These are phyloP conservation scores for Exophiala oligosperma DNA, from an alignment of 2,329 filamentous ascomycete species.

Conservation along the genomic window DNA sequence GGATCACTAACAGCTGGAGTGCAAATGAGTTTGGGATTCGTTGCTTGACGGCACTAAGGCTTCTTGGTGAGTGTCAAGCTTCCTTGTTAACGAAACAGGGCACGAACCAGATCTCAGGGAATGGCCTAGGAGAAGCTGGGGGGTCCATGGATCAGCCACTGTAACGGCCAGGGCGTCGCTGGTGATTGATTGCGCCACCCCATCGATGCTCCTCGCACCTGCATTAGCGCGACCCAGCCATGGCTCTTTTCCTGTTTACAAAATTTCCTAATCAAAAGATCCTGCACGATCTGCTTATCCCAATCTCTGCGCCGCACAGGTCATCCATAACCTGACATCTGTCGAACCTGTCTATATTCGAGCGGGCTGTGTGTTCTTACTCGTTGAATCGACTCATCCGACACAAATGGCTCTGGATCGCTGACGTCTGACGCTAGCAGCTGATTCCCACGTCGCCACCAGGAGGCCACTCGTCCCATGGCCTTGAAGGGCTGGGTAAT, in stretches of 20 bases:
- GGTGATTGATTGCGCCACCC: slow-evolving; percentile 16
- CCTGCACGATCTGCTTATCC: not conserved
- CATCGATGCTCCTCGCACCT: slow-evolving; percentile 5
- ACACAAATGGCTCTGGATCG: not conserved
- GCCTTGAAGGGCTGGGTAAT: slow-evolving; percentile 5
- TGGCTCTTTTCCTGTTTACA: not conserved
- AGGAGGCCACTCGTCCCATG: slow-evolving; percentile 9
- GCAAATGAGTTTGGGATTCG: slow-evolving; percentile 3
- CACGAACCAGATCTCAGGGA: slow-evolving; percentile 16
- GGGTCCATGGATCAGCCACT: slow-evolving; percentile 11
- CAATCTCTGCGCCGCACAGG: slow-evolving; percentile 1
- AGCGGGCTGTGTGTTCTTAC: not conserved
- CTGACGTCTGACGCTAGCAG: slow-evolving; percentile 3
- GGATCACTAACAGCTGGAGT: not conserved
- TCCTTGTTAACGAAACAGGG: slow-evolving; percentile 11
- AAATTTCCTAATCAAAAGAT: slow-evolving; percentile 1
- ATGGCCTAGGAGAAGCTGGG: slow-evolving; percentile 7
- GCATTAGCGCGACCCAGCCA: slow-evolving; percentile 6
- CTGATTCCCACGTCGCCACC: not conserved
- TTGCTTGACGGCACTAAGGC: slow-evolving; percentile 17
- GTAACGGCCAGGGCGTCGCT: slow-evolving; percentile 9
- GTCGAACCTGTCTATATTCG: not conserved
- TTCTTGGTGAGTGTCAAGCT: slow-evolving; percentile 12
- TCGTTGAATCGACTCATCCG: not conserved
- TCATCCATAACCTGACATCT: slow-evolving; percentile 1